Percentiles rank a stretch among this genome's conserved stretches.
These are phyloP conservation scores for Catharanthus roseus DNA, from an alignment of 257 asterid species.

Conservation along the genomic window DNA sequence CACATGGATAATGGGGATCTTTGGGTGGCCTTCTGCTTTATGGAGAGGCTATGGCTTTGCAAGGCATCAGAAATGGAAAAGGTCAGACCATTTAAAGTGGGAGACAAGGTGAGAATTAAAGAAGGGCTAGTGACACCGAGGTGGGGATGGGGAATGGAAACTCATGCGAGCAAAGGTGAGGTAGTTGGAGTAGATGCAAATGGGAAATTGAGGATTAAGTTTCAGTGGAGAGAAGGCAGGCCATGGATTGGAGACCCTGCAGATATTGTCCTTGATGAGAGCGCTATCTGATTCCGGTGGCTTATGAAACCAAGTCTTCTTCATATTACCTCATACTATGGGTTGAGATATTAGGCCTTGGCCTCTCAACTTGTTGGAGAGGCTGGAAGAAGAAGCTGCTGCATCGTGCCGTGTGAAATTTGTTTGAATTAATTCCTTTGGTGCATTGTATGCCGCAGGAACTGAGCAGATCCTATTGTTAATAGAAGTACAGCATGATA, in stretches of 20 bases:
- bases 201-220: conserved; percentile 87
- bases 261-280: conserved; percentile 63
- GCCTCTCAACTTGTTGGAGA: conserved; percentile 6
- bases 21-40: conserved; percentile 89
- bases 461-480: neutral
- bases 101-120: conserved; percentile 80
- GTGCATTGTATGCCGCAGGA: neutral
- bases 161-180: conserved; percentile 84
- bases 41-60: conserved; percentile 86
- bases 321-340: neutral
- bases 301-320: neutral
- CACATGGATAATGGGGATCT: conserved; percentile 78
- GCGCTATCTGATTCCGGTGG: conserved; percentile 3
- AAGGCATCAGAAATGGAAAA: conserved; percentile 72
- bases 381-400: neutral
- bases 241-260: conserved; percentile 99
- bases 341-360: neutral
- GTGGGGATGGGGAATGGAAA: conserved; percentile 99
- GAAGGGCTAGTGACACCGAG: conserved; percentile 78
- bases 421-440: neutral
- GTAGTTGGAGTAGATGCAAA: conserved; percentile 94
- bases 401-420: neutral
- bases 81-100: conserved; percentile 53
- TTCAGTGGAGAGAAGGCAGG: conserved; percentile 89
- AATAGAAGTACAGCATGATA: neutral